These are phyloP conservation scores for Colletotrichum noveboracense DNA, from an alignment of 2,329 filamentous ascomycete genomes.

Conservation along the genomic window DNA sequence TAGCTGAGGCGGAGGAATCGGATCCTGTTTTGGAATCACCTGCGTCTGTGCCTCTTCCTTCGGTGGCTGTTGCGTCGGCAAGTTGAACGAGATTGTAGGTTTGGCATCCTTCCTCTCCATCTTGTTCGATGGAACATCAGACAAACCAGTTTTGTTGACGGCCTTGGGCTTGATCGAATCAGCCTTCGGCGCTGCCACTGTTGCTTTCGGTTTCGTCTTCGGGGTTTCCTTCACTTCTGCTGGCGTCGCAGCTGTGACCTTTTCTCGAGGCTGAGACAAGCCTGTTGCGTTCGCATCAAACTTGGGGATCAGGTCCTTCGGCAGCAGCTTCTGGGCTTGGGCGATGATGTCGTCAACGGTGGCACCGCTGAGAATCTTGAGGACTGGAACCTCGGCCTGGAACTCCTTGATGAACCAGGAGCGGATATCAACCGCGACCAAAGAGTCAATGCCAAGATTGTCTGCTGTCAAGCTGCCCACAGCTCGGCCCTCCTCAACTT, in stretches of 20 bases:
- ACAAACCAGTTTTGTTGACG: rapidly evolving
- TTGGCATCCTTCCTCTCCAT: neutral
- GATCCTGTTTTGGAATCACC: neutral
- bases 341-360: slow-evolving; percentile 13
- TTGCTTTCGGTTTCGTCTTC: rapidly evolving
- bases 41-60: neutral
- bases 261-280: neutral
- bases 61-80: neutral
- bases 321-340: neutral
- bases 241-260: rapidly evolving
- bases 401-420: slow-evolving; percentile 53
- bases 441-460: slow-evolving; percentile 29
- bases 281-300: neutral
- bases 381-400: slow-evolving; percentile 45
- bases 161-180: neutral
- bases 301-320: neutral
- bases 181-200: rapidly evolving
- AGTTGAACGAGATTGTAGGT: neutral
- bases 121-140: neutral
- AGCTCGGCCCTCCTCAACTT: neutral
- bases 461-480: neutral
- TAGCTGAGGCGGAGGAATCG: neutral
- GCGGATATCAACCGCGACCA: slow-evolving; percentile 38
- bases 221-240: rapidly evolving
- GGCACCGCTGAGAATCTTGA: slow-evolving; percentile 46